These are phyloP conservation scores for Mycena filopes DNA, from an alignment of 768 basidiomycete species.

Conservation along the genomic window DNA sequence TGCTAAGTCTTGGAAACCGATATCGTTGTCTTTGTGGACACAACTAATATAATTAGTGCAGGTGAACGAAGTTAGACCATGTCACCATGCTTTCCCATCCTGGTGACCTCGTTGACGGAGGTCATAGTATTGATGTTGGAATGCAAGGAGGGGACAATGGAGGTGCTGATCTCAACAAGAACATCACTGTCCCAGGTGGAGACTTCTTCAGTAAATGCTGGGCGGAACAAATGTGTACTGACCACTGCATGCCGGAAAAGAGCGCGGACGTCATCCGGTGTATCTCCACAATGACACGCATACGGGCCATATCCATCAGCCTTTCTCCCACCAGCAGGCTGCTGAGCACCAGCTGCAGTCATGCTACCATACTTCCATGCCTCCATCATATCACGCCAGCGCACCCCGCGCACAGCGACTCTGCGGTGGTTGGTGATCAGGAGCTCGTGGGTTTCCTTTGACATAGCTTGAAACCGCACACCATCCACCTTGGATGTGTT, in stretches of 20 bases:
- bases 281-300: background rate
- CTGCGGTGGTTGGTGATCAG: background rate
- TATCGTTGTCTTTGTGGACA: background rate
- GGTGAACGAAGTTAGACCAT: background rate
- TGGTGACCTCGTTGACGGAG: background rate
- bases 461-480: background rate
- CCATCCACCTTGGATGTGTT: background rate
- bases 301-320: conserved; percentile 3
- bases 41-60: conserved; percentile 3
- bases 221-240: too few relatives aligned
- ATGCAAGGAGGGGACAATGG: background rate
- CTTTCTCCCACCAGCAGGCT: background rate
- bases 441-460: background rate
- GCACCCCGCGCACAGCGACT: background rate
- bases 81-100: background rate
- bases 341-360: background rate
- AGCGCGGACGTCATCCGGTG: conserved; percentile 6
- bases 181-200: background rate
- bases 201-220: too few relatives aligned
- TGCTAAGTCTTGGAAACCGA: background rate
- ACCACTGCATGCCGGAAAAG: conserved; percentile 6
- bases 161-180: background rate
- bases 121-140: background rate
- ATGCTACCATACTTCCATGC: background rate
- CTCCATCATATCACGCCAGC: background rate